Evolutionary conservation across 129 eudicot species (phyloP), one percentile per base, ranked within the genome.

Genomic region (Saposhnikovia divaricata): DNA sequence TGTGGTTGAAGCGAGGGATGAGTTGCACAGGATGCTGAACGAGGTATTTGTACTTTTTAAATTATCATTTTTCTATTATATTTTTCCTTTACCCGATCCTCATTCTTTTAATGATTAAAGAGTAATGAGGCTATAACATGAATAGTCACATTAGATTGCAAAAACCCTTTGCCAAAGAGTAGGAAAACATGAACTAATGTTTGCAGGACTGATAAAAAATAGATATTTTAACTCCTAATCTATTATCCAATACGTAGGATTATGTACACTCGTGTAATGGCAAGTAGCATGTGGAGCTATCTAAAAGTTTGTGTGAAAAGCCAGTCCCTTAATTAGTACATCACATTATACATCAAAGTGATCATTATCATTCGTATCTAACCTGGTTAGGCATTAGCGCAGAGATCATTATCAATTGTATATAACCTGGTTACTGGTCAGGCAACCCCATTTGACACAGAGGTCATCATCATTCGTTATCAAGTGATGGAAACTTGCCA

Each of bases 1-100:
- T 84, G 81, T 81, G 44, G 81, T 82, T 77, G 85, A 82, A 80
- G 85, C 85, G n/a, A 78, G 82, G 80, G 85, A 85, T 74, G 87
- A 85, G 82, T 70, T 85, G 74, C 85, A 85, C 51, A 78, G 85
- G 73, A 85, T 85, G 87, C 53, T 85, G 85, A 81, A 85, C 53
- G 84, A 69, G 84, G 85, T 83, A 83, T 18, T 19, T 73, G 53
- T n/a, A 43, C 28, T 21, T 12, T 72, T 44, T 11, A 38, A 44
- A 73, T n/a, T 40, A 4, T 8, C 2, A 21, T 23, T 42, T 66
- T 31, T 66, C 18, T 42, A 1, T 7, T 23, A 23, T 4, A 7
- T 0, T 42, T 57, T 39, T 13, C 37, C 31, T 81, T 42, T 31
- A 51, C n/a, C 42, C 10, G 16, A 38, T n/a, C 18, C 75, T 37